Evolutionary conservation across 441 rosid species (phyloP).

Genomic region (Viola pubescens): DNA sequence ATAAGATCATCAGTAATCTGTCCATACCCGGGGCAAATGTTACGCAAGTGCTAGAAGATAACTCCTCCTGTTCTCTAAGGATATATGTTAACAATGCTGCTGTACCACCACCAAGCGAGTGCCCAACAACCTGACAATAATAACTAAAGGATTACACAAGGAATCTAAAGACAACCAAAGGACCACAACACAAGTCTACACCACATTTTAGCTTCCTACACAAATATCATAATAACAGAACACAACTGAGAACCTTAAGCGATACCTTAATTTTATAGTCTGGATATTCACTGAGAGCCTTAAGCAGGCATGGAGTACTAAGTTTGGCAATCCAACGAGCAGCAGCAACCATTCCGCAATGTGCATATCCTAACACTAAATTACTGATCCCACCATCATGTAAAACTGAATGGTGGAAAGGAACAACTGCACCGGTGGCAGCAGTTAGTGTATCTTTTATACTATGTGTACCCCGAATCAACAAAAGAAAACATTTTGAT

Average conservation of each 20-base stretch:
- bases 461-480: constrained; percentile 96
- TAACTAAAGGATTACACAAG: constrained; percentile 38
- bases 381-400: constrained; percentile 92
- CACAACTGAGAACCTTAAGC: neutral
- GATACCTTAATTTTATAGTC: constrained; percentile 70
- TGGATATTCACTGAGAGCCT: constrained; percentile 68
- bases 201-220: neutral
- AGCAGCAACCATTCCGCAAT: constrained; percentile 99
- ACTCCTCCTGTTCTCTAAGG: constrained; percentile 47
- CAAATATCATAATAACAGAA: neutral
- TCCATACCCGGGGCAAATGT: constrained; percentile 87
- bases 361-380: constrained; percentile 94
- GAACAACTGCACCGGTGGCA: constrained; percentile 94
- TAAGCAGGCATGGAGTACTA: constrained; percentile 63
- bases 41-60: constrained; percentile 49
- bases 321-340: constrained; percentile 98
- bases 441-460: constrained; percentile 96
- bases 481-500: constrained; percentile 56
- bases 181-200: neutral
- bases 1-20: constrained; percentile 6
- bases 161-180: neutral
- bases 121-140: constrained; percentile 65
- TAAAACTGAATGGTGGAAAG: constrained; percentile 93
- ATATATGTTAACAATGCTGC: constrained; percentile 49
- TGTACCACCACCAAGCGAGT: constrained; percentile 97